Percentiles rank a stretch among this genome's conserved stretches.
phyloP scores from a whole-genome alignment of 2,329 filamentous ascomycete genomes.

The Aspergillus fischeri region DNA sequence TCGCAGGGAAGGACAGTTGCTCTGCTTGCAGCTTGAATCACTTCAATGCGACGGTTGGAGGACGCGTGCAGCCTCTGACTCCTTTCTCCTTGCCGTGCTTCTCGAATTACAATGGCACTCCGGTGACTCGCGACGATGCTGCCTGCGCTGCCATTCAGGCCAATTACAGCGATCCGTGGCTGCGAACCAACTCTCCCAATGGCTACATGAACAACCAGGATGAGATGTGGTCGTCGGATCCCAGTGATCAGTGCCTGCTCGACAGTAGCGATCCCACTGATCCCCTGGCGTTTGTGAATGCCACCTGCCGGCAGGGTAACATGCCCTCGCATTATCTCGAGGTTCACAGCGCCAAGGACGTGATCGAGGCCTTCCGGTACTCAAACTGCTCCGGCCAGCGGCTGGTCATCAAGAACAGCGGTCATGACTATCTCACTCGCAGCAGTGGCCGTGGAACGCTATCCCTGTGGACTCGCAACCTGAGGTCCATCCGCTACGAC shows the following conservation, averaged over 20 bases:
- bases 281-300: conserved; percentile 4
- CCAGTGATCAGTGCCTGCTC: conserved; percentile 14
- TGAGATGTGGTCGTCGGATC: conserved; percentile 18
- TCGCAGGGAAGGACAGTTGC: background rate
- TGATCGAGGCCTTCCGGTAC: conserved; percentile 8
- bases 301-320: conserved; percentile 12
- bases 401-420: conserved; percentile 29
- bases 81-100: conserved; percentile 13
- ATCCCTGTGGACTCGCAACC: conserved; percentile 26
- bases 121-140: conserved; percentile 1
- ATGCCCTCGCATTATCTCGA: conserved; percentile 11
- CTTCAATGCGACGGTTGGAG: conserved; percentile 7
- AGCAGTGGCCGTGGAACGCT: conserved; percentile 27
- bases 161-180: conserved; percentile 12
- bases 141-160: conserved; percentile 7
- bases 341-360: conserved; percentile 6
- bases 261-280: conserved; percentile 14
- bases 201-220: conserved; percentile 21
- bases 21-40: background rate
- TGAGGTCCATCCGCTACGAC: conserved; percentile 18
- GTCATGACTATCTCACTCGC: conserved; percentile 33
- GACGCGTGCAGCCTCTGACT: conserved; percentile 6
- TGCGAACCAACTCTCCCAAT: conserved; percentile 13
- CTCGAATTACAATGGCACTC: conserved; percentile 9
- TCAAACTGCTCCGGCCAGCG: conserved; percentile 7